phyloP scores from a whole-genome alignment of 345 rosid genomes.

The Orychophragmus violaceus region DNA sequence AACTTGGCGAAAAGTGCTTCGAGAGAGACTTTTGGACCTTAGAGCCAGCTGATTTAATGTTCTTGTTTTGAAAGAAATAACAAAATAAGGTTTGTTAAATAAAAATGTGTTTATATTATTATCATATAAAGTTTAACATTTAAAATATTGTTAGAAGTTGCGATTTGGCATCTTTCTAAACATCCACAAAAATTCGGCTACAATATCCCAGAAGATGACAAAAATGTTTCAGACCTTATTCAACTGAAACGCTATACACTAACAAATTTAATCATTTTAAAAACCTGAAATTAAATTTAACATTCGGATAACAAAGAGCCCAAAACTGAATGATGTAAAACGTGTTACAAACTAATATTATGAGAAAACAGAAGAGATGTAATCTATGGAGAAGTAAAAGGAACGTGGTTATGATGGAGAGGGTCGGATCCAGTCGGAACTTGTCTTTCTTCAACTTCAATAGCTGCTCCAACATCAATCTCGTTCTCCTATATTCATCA shows the following conservation, averaged over 20 bases:
- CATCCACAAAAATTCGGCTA: background rate
- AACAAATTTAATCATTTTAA: background rate
- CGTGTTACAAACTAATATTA: background rate
- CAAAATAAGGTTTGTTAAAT: background rate
- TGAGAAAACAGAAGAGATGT: background rate
- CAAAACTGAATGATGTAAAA: background rate
- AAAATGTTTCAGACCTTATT: background rate
- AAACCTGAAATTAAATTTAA: background rate
- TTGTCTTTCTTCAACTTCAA: slow-evolving; percentile 32
- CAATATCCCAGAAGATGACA: slow-evolving; percentile 6
- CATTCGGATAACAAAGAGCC: background rate
- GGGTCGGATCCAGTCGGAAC: slow-evolving; percentile 37
- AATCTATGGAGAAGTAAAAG: slow-evolving; percentile 18
- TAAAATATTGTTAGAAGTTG: background rate
- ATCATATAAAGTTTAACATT: background rate
- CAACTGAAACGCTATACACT: background rate
- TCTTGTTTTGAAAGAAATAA: no score
- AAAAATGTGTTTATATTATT: background rate
- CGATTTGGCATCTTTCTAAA: background rate
- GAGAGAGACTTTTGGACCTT: no score
- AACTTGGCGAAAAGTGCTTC: no score
- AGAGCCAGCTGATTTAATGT: no score
- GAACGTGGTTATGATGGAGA: slow-evolving; percentile 29
- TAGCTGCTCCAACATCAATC: background rate
- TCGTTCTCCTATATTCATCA: slow-evolving; percentile 9